Evolutionary conservation across 2,329 filamentous ascomycete genomes (phyloP).

Genomic region (Ploettnerulaceae sp.): DNA sequence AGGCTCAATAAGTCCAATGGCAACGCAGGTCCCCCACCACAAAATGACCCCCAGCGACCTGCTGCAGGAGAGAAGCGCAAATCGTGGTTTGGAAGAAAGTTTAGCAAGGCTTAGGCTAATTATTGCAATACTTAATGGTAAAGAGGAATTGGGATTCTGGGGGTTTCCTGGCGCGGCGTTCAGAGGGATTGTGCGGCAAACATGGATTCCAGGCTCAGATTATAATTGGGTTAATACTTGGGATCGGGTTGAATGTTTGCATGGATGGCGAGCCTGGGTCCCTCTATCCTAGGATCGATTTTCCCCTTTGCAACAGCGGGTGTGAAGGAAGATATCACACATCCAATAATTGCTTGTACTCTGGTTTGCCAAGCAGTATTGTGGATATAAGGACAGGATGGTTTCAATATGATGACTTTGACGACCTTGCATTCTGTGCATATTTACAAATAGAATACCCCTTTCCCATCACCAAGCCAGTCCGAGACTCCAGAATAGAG

Average conservation of each 20-base stretch:
- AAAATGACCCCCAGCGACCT: slow-evolving; percentile 7
- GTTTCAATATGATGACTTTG: slow-evolving; percentile 6
- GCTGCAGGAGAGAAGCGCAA: slow-evolving; percentile 64
- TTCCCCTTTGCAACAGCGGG: neutral
- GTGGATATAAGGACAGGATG: slow-evolving; percentile 8
- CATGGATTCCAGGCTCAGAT: slow-evolving; percentile 11
- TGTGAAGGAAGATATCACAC: neutral
- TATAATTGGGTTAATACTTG: slow-evolving; percentile 11
- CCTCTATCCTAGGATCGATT: slow-evolving; percentile 2
- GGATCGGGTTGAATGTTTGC: slow-evolving; percentile 20
- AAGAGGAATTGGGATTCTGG: slow-evolving; percentile 1
- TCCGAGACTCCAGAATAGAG: neutral
- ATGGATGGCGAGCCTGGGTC: slow-evolving; percentile 21
- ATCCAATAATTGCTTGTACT: neutral
- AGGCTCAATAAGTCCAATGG: slow-evolving; percentile 27
- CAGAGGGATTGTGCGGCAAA: slow-evolving; percentile 10
- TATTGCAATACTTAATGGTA: slow-evolving; percentile 8
- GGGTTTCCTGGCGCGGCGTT: neutral
- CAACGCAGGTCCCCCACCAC: slow-evolving; percentile 17
- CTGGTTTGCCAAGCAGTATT: slow-evolving; percentile 2
- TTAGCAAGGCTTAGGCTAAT: slow-evolving; percentile 57
- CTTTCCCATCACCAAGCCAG: neutral
- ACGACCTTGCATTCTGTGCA: slow-evolving; percentile 1
- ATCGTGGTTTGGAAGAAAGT: slow-evolving; percentile 82
- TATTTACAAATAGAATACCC: slow-evolving; percentile 7